These are phyloP conservation scores for Sphagnum magellanicum DNA, from an alignment of 228 moss, liverwort and hornwort genomes.

Conservation along the genomic window DNA sequence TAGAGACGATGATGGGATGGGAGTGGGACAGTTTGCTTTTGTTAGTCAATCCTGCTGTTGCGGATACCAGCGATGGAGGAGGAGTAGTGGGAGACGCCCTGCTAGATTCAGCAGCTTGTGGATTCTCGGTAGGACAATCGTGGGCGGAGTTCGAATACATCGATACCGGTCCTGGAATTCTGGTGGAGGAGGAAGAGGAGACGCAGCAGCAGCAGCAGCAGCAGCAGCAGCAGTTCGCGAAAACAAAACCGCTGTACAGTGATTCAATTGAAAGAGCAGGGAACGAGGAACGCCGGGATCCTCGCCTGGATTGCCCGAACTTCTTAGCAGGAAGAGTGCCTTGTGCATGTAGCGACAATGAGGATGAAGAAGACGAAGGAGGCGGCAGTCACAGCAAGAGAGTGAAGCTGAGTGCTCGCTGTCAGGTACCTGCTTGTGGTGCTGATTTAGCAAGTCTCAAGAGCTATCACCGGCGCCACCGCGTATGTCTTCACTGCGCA, in stretches of 20 bases:
- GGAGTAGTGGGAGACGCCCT: too few species aligned
- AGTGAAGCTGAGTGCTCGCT: slow-evolving; percentile 72
- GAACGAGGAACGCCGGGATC: slow-evolving; percentile 28
- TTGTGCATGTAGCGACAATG: slow-evolving; percentile 90
- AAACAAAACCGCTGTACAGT: background rate
- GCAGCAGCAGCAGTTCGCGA: too few species aligned
- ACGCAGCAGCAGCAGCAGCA: too few species aligned
- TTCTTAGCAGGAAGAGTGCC: slow-evolving; percentile 83
- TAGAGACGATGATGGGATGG: slow-evolving; percentile 44
- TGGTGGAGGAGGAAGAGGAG: too few species aligned
- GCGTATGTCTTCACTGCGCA: slow-evolving; percentile 90
- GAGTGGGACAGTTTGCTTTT: slow-evolving; percentile 67
- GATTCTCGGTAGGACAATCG: too few species aligned
- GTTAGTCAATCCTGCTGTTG: slow-evolving; percentile 24
- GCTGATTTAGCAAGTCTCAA: slow-evolving; percentile 70
- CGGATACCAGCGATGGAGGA: slow-evolving; percentile 14
- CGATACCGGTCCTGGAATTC: too few species aligned
- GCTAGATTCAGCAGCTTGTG: too few species aligned
- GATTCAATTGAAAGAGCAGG: background rate
- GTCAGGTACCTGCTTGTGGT: slow-evolving; percentile 88
- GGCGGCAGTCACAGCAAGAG: slow-evolving; percentile 51
- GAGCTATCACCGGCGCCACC: slow-evolving; percentile 92
- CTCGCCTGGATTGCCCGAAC: slow-evolving; percentile 86
- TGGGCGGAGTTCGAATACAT: too few species aligned
- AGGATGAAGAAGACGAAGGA: slow-evolving; percentile 75